Evolutionary conservation across 208 protist species (phyloP).

Genomic region (Crithidia expoeki): DNA sequence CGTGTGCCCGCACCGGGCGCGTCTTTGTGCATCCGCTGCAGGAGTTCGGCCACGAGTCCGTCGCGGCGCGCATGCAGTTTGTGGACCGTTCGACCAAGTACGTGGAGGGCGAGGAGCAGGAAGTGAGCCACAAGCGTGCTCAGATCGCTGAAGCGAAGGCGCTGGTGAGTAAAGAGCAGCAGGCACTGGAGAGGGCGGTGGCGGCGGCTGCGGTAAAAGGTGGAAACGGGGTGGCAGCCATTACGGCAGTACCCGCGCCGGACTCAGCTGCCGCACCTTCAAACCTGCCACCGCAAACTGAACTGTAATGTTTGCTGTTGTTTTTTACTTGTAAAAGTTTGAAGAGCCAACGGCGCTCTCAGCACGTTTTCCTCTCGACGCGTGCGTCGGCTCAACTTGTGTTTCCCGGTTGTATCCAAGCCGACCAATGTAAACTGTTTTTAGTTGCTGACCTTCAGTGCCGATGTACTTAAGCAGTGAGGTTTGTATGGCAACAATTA

Average conservation of each 20-base stretch:
- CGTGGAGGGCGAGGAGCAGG: slow-evolving; percentile 80
- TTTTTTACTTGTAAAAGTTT: no score
- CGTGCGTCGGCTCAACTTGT: background rate
- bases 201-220: slow-evolving; percentile 22
- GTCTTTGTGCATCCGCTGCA: slow-evolving; percentile 82
- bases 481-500: no score
- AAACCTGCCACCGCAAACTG: background rate
- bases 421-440: background rate
- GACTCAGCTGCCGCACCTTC: background rate
- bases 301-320: background rate
- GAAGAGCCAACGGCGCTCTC: no score
- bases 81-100: slow-evolving; percentile 79
- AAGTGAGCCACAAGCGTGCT: slow-evolving; percentile 61
- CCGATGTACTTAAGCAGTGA: no score
- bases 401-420: no score
- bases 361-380: no score
- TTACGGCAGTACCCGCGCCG: background rate
- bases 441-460: background rate
- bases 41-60: slow-evolving; percentile 70
- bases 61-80: slow-evolving; percentile 71
- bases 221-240: background rate
- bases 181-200: slow-evolving; percentile 54
- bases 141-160: slow-evolving; percentile 65
- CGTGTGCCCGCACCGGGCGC: slow-evolving; percentile 43
- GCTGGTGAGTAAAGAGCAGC: slow-evolving; percentile 65